Conservation (phyloP, 257 asterid genomes). For the Solanum clarkiae region DNA sequence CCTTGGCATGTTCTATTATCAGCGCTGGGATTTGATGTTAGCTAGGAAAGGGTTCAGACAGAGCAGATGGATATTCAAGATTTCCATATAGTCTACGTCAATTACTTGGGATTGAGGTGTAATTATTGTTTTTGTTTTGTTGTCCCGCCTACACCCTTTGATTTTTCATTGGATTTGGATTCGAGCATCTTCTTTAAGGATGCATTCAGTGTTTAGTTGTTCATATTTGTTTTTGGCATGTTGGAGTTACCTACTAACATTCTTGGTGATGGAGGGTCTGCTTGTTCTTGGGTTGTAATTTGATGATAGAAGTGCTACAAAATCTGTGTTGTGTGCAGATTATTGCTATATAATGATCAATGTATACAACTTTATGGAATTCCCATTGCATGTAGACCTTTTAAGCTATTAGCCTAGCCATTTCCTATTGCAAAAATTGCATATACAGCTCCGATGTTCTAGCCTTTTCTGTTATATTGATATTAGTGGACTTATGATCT, state of each 20-base stretch:
- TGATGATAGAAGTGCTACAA: neutral
- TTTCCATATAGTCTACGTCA: neutral
- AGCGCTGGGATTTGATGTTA: neutral
- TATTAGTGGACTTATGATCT: neutral
- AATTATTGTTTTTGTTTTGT: neutral
- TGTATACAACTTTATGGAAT: neutral
- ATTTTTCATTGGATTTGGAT: neutral
- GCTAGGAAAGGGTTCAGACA: neutral
- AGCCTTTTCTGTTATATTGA: neutral
- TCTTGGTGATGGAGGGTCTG: neutral
- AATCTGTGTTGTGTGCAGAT: neutral
- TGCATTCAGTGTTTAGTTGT: neutral
- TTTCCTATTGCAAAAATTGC: neutral
- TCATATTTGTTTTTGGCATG: neutral
- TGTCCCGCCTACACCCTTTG: neutral
- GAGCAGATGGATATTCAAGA: neutral
- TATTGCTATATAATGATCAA: neutral
- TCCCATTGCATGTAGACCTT: neutral
- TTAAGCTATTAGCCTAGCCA: neutral
- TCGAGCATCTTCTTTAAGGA: neutral
- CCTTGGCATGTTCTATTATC: neutral
- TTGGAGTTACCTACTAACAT: neutral
- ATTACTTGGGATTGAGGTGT: neutral
- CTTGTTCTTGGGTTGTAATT: neutral
- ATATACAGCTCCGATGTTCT: neutral